These are phyloP conservation scores for Ajuga chamaepitys DNA, from an alignment of 257 asterid species.

Conservation along the genomic window DNA sequence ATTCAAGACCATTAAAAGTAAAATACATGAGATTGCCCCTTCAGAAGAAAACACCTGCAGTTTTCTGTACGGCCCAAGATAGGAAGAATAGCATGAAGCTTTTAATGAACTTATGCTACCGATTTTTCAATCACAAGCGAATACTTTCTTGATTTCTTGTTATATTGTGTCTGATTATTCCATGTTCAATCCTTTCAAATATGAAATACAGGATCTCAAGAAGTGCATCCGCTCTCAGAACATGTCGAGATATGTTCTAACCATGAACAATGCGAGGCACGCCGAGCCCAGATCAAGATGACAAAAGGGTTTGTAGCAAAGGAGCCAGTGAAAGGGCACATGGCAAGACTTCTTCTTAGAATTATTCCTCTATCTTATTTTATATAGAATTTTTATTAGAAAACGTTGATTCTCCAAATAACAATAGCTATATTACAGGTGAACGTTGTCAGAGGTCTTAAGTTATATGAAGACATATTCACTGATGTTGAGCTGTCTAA, in stretches of 20 bases:
- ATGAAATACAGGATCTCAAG: conserved; percentile 67
- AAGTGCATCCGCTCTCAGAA: conserved; percentile 51
- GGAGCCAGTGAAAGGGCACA: conserved; percentile 89
- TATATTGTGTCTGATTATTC: background rate
- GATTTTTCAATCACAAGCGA: conserved; percentile 5
- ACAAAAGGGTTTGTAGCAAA: conserved; percentile 80
- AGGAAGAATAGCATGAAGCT: conserved; percentile 1
- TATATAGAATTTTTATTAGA: background rate
- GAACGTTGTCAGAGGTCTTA: conserved; percentile 92
- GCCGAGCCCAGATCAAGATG: conserved; percentile 64
- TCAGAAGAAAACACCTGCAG: background rate
- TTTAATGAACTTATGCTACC: conserved; percentile 1
- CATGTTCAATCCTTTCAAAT: background rate
- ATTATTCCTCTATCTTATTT: background rate
- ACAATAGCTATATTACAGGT: conserved; percentile 41
- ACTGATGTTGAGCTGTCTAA: conserved; percentile 68
- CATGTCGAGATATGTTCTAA: conserved; percentile 57
- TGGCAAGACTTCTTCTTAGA: conserved; percentile 44
- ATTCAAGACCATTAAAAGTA: background rate
- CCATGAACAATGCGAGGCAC: conserved; percentile 79
- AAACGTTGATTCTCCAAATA: background rate
- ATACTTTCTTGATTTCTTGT: background rate
- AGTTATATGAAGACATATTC: conserved; percentile 75
- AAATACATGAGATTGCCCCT: background rate
- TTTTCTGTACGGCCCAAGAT: conserved; percentile 2